Percentiles rank a stretch among this genome's conserved stretches.
phyloP scores from a whole-genome alignment of 2,329 filamentous ascomycete genomes.

The Xylariaceae sp. region DNA sequence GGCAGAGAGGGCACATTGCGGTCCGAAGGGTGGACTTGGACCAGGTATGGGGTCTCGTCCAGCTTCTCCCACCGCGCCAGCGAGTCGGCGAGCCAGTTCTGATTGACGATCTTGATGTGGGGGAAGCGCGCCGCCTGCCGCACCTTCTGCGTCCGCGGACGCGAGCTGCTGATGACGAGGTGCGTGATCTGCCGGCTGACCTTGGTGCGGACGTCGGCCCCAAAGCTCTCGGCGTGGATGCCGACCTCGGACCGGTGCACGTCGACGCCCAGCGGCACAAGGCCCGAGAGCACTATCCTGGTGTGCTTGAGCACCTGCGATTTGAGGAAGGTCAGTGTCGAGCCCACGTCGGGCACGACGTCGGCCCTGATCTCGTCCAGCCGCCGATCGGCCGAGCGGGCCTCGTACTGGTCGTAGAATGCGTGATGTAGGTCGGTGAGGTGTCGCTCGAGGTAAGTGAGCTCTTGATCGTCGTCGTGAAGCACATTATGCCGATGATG shows the following conservation, averaged over 20 bases:
- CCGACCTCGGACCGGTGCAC: slow-evolving; percentile 79
- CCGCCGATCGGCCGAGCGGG: slow-evolving; percentile 40
- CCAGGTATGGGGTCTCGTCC: slow-evolving; percentile 70
- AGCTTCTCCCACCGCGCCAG: slow-evolving; percentile 76
- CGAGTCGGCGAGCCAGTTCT: slow-evolving; percentile 81
- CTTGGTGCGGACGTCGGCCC: slow-evolving; percentile 54
- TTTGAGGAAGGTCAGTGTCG: slow-evolving; percentile 79
- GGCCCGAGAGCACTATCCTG: slow-evolving; percentile 80
- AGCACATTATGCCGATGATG: slow-evolving; percentile 65
- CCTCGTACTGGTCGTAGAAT: slow-evolving; percentile 80
- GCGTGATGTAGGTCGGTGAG: slow-evolving; percentile 66
- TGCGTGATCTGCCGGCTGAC: slow-evolving; percentile 62
- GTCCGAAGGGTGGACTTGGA: slow-evolving; percentile 67
- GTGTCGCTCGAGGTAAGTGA: slow-evolving; percentile 67
- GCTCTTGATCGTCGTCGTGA: slow-evolving; percentile 79
- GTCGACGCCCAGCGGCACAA: slow-evolving; percentile 75
- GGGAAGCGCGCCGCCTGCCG: slow-evolving; percentile 73
- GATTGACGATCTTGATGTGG: slow-evolving; percentile 83
- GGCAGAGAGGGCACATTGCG: slow-evolving; percentile 31
- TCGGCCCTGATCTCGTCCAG: slow-evolving; percentile 33
- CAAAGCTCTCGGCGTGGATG: slow-evolving; percentile 79
- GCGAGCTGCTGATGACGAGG: slow-evolving; percentile 61
- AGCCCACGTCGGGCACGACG: slow-evolving; percentile 75
- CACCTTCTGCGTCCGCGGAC: slow-evolving; percentile 83
- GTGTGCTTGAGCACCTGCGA: slow-evolving; percentile 64